Evolutionary conservation across 495 filamentous ascomycete genomes (phyloP), one percentile per base, ranked within the genome.

Genomic region (Aspergillus asperescens): DNA sequence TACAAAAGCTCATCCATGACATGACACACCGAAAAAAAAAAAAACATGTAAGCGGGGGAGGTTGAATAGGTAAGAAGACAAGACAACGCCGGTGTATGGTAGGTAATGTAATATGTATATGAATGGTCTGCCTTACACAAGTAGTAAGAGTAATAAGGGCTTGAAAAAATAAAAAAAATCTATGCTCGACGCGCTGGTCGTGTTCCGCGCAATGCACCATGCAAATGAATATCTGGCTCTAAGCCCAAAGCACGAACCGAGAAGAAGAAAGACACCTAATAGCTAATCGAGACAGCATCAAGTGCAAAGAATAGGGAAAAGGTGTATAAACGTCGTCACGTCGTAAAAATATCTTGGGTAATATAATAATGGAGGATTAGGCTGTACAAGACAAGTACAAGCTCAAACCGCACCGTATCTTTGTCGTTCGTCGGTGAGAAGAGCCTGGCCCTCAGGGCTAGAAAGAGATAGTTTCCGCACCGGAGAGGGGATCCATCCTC

Each of bases 401-500:
- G 6, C 37, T 62, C 37, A 74, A 35, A 74, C 63, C 47, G 71
- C 64, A 18, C 71, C 71, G 43, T 74, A 74, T 54, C 62, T 61
- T 10, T 58, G 61, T 15, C 57, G 59, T 4, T 64, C 71, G 8
- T 56, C 45, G 9, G 54, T 57, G n/a, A 74, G 56, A n/a, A 74
- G 57, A 51, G 62, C 56, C 49, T 66, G 69, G 7, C 55, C 60
- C 35, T 74, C 71, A 19, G 56, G 62, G 29, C 39, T 25, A 5
- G 34, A 32, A 22, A 48, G 39, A 22, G 27, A 35, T 42, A 46
- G 10, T 53, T 52, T 44, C 38, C 62, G 20, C 20, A 56, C 24
- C 28, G 70, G 67, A 4, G 73, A 74, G 20, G 83, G 83, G 45
- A 84, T 75, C 83, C 82, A 85, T 13, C 83, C 83, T 27, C 83